Evolutionary conservation across 2,329 filamentous ascomycete species (phyloP).

Genomic region (Alternaria atra): DNA sequence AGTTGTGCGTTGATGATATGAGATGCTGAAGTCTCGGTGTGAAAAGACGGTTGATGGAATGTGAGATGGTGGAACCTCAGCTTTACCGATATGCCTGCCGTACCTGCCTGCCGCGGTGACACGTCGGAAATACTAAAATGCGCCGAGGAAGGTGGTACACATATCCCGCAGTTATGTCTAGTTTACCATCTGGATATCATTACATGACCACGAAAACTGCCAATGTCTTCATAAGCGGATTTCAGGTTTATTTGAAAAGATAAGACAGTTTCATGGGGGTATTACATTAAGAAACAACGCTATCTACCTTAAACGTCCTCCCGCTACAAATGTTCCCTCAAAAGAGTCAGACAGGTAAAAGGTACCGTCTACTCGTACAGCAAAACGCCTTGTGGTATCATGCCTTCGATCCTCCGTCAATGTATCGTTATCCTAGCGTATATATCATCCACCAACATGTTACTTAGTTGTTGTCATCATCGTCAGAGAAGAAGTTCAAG

Average conservation of each 20-base stretch:
- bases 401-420: slow-evolving; percentile 20
- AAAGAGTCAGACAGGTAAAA: slow-evolving; percentile 7
- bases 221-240: background rate
- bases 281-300: slow-evolving; percentile 21
- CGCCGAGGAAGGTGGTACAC: background rate
- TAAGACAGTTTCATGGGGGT: slow-evolving; percentile 5
- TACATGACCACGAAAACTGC: background rate
- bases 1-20: slow-evolving; percentile 5
- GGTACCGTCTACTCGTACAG: slow-evolving; percentile 7
- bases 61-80: background rate
- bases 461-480: slow-evolving; percentile 49
- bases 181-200: background rate
- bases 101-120: background rate
- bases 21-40: background rate
- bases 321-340: slow-evolving; percentile 10
- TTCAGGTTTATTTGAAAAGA: background rate
- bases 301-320: slow-evolving; percentile 16
- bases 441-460: slow-evolving; percentile 9
- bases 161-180: background rate
- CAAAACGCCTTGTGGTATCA: slow-evolving; percentile 35
- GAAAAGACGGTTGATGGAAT: background rate
- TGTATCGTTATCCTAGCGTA: slow-evolving; percentile 16
- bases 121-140: slow-evolving; percentile 2
- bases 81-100: slow-evolving; percentile 3
- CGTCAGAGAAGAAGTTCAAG: slow-evolving; percentile 87